Evolutionary conservation across 2,329 filamentous ascomycete species (phyloP), one percentile per base, ranked within the genome.

Genomic region (Lachnellula suecica): DNA sequence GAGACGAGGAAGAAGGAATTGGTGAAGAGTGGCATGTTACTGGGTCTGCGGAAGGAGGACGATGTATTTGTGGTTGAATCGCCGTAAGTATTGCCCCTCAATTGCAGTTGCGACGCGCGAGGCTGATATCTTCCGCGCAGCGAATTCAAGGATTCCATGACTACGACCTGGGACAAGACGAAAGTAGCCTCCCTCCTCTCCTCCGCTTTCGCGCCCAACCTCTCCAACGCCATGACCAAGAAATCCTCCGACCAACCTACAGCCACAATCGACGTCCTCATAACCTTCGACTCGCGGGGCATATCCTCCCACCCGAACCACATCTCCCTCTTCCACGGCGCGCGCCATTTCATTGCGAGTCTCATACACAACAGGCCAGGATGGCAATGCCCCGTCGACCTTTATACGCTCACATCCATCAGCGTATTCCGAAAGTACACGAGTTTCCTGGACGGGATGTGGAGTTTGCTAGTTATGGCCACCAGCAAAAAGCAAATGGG

Each of bases 271-370:
- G 67, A 69, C 42, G 55, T 87, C 24, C 79, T 99, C 61, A 77
- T 99, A 59, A 99, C 94, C 25, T 99, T 99, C 68, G 94, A 99
- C 74, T 68, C 71, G n/a, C 59, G 72, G 44, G 94, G 94, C 53
- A 79, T 99, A 44, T 96, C 91, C 53, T 82, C 83, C 40, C 94
- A 99, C 71, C 91, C 91, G 20, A 99, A 99, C 75, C 94, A 99
- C 74, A 88, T 89, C 58, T 91, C 91, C 5, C 82, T 97, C 8
- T 91, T 91, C 73, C 80, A 89, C 69, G 94, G 93, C 52, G 89
- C 91, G 6, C 80, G 82, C 42, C 71, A 81, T 44, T 97, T 96
- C 69, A 70, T 95, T 49, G 74, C 78, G 47, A 71, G 76, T 7
- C 78, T 96, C 46, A 82, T 87, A 70, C 79, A 79, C 45, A 79